phyloP scores from a whole-genome alignment of 495 filamentous ascomycete species.

The Cercophora sp. region DNA sequence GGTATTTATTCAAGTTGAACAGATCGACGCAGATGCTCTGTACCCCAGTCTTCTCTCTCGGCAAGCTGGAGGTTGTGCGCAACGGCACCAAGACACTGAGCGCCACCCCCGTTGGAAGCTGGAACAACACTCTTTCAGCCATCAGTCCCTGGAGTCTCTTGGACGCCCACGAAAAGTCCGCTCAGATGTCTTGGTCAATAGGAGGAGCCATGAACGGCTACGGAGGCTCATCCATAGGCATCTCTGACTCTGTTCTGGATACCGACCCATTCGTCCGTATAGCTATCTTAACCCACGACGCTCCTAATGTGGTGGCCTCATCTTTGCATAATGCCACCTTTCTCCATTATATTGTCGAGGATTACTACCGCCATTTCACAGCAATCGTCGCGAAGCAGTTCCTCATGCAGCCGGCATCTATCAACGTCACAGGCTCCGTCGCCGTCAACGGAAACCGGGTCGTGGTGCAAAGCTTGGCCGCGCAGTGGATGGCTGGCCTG shows the following conservation, averaged over 20 bases:
- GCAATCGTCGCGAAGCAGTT: conserved; percentile 2
- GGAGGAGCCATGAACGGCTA: not conserved
- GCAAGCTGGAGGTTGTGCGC: not conserved
- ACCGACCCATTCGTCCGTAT: not conserved
- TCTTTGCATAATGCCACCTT: not conserved
- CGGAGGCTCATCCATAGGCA: no score
- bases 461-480: not conserved
- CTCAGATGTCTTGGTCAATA: not conserved
- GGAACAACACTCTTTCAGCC: not conserved
- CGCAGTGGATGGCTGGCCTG: not conserved
- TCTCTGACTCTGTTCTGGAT: not conserved
- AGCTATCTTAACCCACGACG: not conserved
- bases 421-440: not conserved
- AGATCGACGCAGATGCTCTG: conserved; percentile 6
- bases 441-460: not conserved
- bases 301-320: not conserved
- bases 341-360: not conserved
- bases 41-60: not conserved
- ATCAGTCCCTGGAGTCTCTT: conserved; percentile 8
- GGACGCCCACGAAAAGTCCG: not conserved
- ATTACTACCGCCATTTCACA: not conserved
- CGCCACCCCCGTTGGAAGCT: not conserved
- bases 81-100: conserved; percentile 2
- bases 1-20: not conserved
- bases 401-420: conserved; percentile 4